Evolutionary conservation across 163 green algal species (phyloP), one percentile per base, ranked within the genome.

Genomic region (Chlamydomonas reinhardtii): DNA sequence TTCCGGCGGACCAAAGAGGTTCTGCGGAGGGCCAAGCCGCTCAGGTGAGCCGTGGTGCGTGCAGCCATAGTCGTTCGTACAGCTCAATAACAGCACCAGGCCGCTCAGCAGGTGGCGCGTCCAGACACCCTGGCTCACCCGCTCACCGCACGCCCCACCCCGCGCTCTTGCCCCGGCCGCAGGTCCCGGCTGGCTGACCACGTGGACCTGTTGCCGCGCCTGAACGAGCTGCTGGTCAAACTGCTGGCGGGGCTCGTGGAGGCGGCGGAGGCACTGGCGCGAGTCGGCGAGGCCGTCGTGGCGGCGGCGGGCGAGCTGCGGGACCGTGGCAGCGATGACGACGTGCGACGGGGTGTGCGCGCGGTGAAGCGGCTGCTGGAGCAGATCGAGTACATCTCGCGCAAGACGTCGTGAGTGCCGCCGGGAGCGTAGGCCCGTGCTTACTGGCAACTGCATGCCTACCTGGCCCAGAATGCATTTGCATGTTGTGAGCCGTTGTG

Each of bases 151-250:
- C 39, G 5, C 39, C n/a, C 8, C 5, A 14, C 39, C 39, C 9
- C 48, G 14, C 48, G 48, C 14, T 2, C 48, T 16, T 24, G 32
- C 62, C 5, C 11, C 27, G 43, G 0, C 43, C 27, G 20, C 66
- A 85, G 77, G 66, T 59, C 77, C 2, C 31, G 52, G 15, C 22
- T 69, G 27, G 65, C 43, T 16, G 77, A 85, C 66, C 66, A 85
- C 31, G n/a, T 68, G 15, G 31, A 76, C 17, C 66, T 85, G 77
- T 48, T 85, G 48, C 77, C 66, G 19, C 77, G 77, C 43, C 77
- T 85, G n/a, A 37, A 32, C 31, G n/a, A 31, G 16, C 48, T 85
- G 43, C 22, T 32, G 14, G 19, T 85, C 25, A 27, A 27, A 0
- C 43, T 76, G 43, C 66, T 76, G 65, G 77, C 62, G 48, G 77